phyloP scores from a whole-genome alignment of 2,329 filamentous ascomycete genomes.

The Aaosphaeria arxii region DNA sequence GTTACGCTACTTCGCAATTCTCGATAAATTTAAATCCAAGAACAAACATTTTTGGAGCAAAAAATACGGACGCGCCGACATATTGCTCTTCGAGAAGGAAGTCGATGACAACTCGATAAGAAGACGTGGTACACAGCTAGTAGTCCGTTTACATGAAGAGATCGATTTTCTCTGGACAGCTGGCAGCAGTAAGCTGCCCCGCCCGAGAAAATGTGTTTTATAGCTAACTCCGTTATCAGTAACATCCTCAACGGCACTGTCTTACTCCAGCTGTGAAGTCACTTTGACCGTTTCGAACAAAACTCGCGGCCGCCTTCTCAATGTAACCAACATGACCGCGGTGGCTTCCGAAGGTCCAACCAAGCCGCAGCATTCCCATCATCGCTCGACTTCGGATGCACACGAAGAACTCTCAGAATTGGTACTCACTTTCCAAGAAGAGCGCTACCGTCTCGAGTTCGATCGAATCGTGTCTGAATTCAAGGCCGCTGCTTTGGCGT shows the following conservation, averaged over 20 bases:
- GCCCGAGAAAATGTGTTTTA: neutral
- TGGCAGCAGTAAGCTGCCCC: conserved; percentile 1
- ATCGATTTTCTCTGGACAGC: conserved; percentile 4
- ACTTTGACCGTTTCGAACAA: conserved; percentile 9
- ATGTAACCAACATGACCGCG: conserved; percentile 10
- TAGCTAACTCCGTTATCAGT: neutral
- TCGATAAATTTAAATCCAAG: conserved; percentile 7
- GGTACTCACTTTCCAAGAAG: conserved; percentile 8
- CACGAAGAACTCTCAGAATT: conserved; percentile 3
- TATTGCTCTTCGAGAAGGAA: conserved; percentile 16
- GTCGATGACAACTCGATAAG: conserved; percentile 2
- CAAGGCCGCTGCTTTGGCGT: conserved; percentile 4
- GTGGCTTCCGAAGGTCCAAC: conserved; percentile 2
- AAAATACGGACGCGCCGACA: conserved; percentile 8
- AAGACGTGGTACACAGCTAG: conserved; percentile 4
- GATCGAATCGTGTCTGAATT: conserved; percentile 10
- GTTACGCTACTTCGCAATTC: conserved; percentile 11
- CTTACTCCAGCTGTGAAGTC: neutral
- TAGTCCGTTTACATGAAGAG: conserved; percentile 9
- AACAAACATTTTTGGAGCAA: conserved; percentile 8
- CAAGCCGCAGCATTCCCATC: neutral
- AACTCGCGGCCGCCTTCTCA: conserved; percentile 6
- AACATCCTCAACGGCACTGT: neutral
- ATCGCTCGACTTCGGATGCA: neutral
- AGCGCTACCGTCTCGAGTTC: conserved; percentile 12